phyloP scores from a whole-genome alignment of 495 filamentous ascomycete genomes.

The Trichocladium uniseriatum region DNA sequence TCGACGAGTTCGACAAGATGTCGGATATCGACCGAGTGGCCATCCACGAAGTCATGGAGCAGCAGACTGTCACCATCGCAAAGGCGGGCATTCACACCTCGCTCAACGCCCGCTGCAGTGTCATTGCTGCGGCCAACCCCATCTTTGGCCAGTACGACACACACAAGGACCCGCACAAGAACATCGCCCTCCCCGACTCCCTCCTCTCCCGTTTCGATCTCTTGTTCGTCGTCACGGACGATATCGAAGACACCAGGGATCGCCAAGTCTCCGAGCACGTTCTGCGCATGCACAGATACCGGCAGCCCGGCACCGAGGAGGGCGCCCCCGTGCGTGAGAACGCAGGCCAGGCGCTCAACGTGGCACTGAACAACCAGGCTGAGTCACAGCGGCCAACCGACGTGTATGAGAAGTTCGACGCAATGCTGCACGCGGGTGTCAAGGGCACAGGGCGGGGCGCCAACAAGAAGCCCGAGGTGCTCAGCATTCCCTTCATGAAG shows the following conservation, averaged over 20 bases:
- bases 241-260: conserved; percentile 89
- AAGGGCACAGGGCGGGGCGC: conserved; percentile 61
- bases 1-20: conserved; percentile 99
- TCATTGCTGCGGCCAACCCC: conserved; percentile 93
- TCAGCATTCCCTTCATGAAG: conserved; percentile 98
- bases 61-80: conserved; percentile 97
- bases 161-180: conserved; percentile 96
- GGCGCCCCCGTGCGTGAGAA: conserved; percentile 92
- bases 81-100: conserved; percentile 99
- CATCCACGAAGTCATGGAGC: conserved; percentile 99
- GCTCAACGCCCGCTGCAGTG: conserved; percentile 92
- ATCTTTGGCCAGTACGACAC: conserved; percentile 98
- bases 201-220: conserved; percentile 98
- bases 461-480: conserved; percentile 74
- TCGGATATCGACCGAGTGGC: conserved; percentile 95
- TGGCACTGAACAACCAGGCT: conserved; percentile 72
- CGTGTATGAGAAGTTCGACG: conserved; percentile 93
- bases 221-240: conserved; percentile 94
- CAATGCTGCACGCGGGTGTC: conserved; percentile 91
- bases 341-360: conserved; percentile 71
- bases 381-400: conserved; percentile 65
- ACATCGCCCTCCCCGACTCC: conserved; percentile 96
- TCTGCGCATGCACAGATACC: conserved; percentile 93
- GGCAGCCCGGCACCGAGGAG: conserved; percentile 88
- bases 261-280: conserved; percentile 93